Evolutionary conservation across 495 filamentous ascomycete species (phyloP).

Genomic region (Viridothelium virens): DNA sequence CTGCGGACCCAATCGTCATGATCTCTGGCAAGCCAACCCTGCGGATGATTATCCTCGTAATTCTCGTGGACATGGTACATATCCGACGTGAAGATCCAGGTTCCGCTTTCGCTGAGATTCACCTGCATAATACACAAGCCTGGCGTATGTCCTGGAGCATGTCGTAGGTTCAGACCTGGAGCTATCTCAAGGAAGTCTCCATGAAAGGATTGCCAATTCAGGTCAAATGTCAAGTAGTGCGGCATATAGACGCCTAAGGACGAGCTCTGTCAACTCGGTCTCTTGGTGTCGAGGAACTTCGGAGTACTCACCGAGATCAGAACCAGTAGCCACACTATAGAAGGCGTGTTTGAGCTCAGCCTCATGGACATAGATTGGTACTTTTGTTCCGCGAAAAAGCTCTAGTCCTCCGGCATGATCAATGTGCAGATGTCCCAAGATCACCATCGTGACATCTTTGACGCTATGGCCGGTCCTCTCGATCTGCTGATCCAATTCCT

Average conservation of each 20-base stretch:
- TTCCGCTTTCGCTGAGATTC: slow-evolving; percentile 33
- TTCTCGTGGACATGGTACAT: slow-evolving; percentile 37
- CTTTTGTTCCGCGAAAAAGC: slow-evolving; percentile 38
- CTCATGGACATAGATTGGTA: slow-evolving; percentile 47
- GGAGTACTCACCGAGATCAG: slow-evolving; percentile 39
- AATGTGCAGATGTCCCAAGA: slow-evolving; percentile 48
- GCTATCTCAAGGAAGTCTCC: slow-evolving; percentile 35
- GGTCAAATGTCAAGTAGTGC: slow-evolving; percentile 34
- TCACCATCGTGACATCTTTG: slow-evolving; percentile 46
- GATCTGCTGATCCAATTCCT: slow-evolving; percentile 43
- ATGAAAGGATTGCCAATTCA: slow-evolving; percentile 36
- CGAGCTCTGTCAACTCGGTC: neutral
- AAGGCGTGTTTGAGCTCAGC: slow-evolving; percentile 44
- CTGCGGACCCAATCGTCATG: slow-evolving; percentile 40
- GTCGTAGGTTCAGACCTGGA: slow-evolving; percentile 36
- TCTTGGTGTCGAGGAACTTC: neutral
- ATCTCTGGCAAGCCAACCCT: slow-evolving; percentile 41
- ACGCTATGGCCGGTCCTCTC: slow-evolving; percentile 42
- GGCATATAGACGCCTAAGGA: slow-evolving; percentile 20
- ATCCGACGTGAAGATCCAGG: slow-evolving; percentile 35
- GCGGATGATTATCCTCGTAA: slow-evolving; percentile 24
- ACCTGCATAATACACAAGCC: slow-evolving; percentile 36
- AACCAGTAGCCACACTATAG: slow-evolving; percentile 40
- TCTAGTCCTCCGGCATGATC: slow-evolving; percentile 50
- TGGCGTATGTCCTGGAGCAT: slow-evolving; percentile 32